phyloP scores from a whole-genome alignment of 306 rosid species.

The Malus sieversii region DNA sequence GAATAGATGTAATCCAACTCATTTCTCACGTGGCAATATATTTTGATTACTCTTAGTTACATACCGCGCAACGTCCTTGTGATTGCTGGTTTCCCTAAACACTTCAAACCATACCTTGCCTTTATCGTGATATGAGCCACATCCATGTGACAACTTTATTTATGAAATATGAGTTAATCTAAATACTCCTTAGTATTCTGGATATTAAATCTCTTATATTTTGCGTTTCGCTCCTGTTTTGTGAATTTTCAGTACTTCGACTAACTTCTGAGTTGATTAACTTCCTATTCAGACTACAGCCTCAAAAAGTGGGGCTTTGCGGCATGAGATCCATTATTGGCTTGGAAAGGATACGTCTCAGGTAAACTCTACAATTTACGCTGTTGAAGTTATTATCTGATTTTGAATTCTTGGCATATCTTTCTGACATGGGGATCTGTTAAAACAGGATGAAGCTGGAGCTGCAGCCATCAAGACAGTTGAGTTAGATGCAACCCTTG shows the following conservation, averaged over 20 bases:
- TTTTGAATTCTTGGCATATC: neutral
- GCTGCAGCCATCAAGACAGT: constrained; percentile 91
- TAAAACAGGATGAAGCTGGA: constrained; percentile 92
- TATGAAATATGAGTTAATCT: neutral
- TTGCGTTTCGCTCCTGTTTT: neutral
- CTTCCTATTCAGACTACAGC: constrained; percentile 56
- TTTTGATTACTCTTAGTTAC: neutral
- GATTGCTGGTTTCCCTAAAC: neutral
- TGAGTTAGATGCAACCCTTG: constrained; percentile 94
- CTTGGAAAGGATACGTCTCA: constrained; percentile 90
- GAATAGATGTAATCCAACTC: constrained; percentile 1
- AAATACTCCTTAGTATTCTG: neutral
- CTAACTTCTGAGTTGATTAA: constrained; percentile 1
- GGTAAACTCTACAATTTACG: constrained; percentile 29
- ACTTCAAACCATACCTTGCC: neutral
- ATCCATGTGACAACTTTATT: neutral
- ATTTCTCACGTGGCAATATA: neutral
- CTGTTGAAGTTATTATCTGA: constrained; percentile 8
- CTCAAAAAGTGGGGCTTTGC: constrained; percentile 80
- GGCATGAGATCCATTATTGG: constrained; percentile 94
- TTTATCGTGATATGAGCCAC: neutral
- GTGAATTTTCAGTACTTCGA: neutral
- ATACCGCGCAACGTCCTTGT: neutral
- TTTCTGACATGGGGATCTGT: constrained; percentile 14
- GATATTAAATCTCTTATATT: neutral